Evolutionary conservation across 371 early-diverging fungal genomes (phyloP), one percentile per base, ranked within the genome.

Genomic region (Haplosporangium sp.): DNA sequence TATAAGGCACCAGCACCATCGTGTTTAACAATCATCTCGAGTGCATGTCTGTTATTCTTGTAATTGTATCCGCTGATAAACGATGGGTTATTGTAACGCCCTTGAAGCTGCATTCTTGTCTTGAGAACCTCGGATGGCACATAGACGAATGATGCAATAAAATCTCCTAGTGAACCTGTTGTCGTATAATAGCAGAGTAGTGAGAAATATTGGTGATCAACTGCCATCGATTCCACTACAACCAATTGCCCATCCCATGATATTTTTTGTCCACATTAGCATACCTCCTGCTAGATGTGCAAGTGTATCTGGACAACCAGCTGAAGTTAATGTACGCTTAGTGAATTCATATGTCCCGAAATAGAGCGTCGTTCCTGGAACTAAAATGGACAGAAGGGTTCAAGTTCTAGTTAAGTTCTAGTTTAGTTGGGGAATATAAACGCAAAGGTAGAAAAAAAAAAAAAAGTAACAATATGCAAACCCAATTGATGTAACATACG

Each of bases 121-220:
- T 95, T 95, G 47, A 95, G 70, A 4, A 94, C 94, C 77, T 94
- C 94, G 0, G 92, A 91, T 5, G 94, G 94, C 0, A 95, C 95
- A 84, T 93, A 95, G 20, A 94, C 82, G 58, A 92, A 63, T 6
- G 91, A 90, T n/a, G 91, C 93, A 45, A 86, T 77, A n/a, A 93
- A 74, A 75, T 95, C 95, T 42, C 92, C 95, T 27, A 93, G 45
- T 2, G 91, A 90, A 58, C 84, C 84, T 81, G 61, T 35, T 7
- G 27, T 55, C 35, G 55, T 35, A 55, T 55, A 35, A 9, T 55
- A 10, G 27, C 13, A 55, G 55, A 55, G 35, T 7, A 35, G 55
- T 55, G 35, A 55, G 55, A 55, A 58, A 57, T 34, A 44, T 40
- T 40, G 60, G 11, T 61, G 11, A 35, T 20, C 55, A 20, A 9